A percentile compares a stretch with the other conserved stretches of the same genome.
These are phyloP conservation scores for Magnaporthales sp. DNA, from an alignment of 2,329 filamentous ascomycete species.

Conservation along the genomic window DNA sequence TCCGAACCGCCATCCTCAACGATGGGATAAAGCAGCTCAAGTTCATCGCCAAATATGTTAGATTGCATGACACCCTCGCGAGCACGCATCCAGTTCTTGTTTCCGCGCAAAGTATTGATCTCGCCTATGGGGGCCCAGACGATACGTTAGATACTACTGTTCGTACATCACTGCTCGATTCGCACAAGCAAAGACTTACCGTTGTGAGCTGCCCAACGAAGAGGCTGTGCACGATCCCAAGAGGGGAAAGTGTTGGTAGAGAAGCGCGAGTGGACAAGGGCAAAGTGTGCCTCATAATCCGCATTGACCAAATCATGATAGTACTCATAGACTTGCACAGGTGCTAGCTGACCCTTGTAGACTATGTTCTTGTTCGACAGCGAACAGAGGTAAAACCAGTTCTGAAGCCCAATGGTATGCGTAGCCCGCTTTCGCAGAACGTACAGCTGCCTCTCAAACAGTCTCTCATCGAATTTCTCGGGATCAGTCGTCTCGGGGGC, in stretches of 20 bases:
- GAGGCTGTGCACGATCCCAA: slow-evolving; percentile 93
- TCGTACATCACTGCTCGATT: not conserved
- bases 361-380: slow-evolving; percentile 98
- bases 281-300: slow-evolving; percentile 95
- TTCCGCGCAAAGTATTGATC: slow-evolving; percentile 93
- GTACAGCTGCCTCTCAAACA: slow-evolving; percentile 90
- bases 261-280: slow-evolving; percentile 92
- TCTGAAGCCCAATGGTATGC: slow-evolving; percentile 88
- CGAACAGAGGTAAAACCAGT: slow-evolving; percentile 98
- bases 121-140: slow-evolving; percentile 42
- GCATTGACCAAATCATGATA: slow-evolving; percentile 96
- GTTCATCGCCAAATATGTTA: slow-evolving; percentile 82
- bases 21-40: slow-evolving; percentile 85
- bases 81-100: slow-evolving; percentile 99
- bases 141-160: not conserved
- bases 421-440: slow-evolving; percentile 91
- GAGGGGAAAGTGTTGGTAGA: slow-evolving; percentile 98
- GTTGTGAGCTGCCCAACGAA: slow-evolving; percentile 96
- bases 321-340: slow-evolving; percentile 94
- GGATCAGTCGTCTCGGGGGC: slow-evolving; percentile 71
- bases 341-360: slow-evolving; percentile 94
- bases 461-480: slow-evolving; percentile 71
- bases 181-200: slow-evolving; percentile 36
- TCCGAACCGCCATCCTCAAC: slow-evolving; percentile 96
- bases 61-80: slow-evolving; percentile 93